Conservation (phyloP, 108 stramenopile species). For the Fragilaria radians region DNA sequence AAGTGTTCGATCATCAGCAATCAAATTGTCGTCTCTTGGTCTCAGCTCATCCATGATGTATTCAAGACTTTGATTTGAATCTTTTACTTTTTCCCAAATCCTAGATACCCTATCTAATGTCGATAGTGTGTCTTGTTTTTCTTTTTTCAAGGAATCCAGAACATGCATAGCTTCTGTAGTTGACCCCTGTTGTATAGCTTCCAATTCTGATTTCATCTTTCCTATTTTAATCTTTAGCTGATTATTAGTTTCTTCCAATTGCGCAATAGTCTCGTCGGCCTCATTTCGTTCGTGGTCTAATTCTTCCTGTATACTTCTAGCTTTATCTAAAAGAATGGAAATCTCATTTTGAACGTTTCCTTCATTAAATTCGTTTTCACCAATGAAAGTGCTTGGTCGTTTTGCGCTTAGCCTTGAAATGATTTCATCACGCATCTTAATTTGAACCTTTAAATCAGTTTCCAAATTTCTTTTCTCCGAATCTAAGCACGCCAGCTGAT, state of each 20-base stretch:
- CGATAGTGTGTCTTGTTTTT: slow-evolving; percentile 15
- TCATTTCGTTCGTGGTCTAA: slow-evolving; percentile 1
- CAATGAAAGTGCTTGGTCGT: no score
- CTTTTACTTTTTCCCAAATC: slow-evolving; percentile 26
- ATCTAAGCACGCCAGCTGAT: slow-evolving; percentile 51
- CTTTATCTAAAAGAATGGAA: no score
- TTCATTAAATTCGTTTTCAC: no score
- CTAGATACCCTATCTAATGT: slow-evolving; percentile 22
- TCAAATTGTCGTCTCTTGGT: slow-evolving; percentile 12
- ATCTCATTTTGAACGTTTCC: no score
- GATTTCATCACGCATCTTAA: no score
- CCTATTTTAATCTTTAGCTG: slow-evolving; percentile 18
- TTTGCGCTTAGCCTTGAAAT: no score
- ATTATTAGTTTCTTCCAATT: slow-evolving; percentile 13
- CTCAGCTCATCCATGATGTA: slow-evolving; percentile 16
- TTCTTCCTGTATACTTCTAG: not conserved
- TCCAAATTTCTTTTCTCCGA: slow-evolving; percentile 22
- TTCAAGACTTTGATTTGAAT: slow-evolving; percentile 19
- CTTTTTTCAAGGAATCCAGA: slow-evolving; percentile 13
- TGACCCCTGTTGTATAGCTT: not conserved
- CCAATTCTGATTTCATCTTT: slow-evolving; percentile 13
- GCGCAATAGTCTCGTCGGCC: slow-evolving; percentile 7
- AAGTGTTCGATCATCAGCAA: slow-evolving; percentile 15
- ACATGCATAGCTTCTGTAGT: slow-evolving; percentile 3
- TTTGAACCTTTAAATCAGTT: slow-evolving; percentile 7